Conservation (phyloP, 1,284 basidiomycete species). For the Cystobasidium sp. region DNA sequence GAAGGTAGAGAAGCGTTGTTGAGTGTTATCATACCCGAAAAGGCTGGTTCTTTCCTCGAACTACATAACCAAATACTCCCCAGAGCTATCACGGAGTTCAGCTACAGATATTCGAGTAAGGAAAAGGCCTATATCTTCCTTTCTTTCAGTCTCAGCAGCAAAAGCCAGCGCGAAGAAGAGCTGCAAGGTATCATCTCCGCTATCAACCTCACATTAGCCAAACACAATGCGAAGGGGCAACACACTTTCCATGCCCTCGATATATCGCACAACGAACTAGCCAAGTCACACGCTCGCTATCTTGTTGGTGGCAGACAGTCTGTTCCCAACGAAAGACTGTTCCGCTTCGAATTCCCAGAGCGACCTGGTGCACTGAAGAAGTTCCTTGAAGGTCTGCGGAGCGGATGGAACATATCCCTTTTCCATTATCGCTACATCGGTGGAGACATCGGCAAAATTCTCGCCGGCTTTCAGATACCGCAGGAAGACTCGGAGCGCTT, state of each 20-base stretch:
- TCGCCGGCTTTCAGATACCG: conserved; percentile 93
- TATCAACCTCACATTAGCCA: conserved; percentile 66
- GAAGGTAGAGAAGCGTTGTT: conserved; percentile 92
- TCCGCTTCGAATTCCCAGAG: conserved; percentile 98
- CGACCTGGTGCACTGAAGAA: conserved; percentile 86
- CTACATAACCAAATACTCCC: conserved; percentile 87
- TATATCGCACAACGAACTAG: conserved; percentile 92
- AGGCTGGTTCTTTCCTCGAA: conserved; percentile 87
- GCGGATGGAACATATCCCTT: conserved; percentile 90
- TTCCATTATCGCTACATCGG: conserved; percentile 99
- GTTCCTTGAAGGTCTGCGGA: conserved; percentile 80
- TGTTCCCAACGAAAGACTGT: conserved; percentile 84
- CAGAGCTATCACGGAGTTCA: conserved; percentile 93
- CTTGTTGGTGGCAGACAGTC: conserved; percentile 83
- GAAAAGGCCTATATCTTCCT: conserved; percentile 79
- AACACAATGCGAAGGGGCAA: conserved; percentile 60
- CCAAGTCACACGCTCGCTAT: conserved; percentile 91
- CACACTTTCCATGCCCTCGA: conserved; percentile 68
- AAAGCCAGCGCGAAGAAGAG: conserved; percentile 65
- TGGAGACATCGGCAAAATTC: conserved; percentile 85
- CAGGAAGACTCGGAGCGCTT: conserved; percentile 69
- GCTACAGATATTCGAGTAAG: conserved; percentile 77
- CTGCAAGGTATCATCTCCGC: conserved; percentile 68
- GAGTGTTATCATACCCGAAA: conserved; percentile 90
- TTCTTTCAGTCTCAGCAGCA: conserved; percentile 74